These are phyloP conservation scores for Diddensiella santjacobensis DNA, from an alignment of 805 yeast species.

Conservation along the genomic window DNA sequence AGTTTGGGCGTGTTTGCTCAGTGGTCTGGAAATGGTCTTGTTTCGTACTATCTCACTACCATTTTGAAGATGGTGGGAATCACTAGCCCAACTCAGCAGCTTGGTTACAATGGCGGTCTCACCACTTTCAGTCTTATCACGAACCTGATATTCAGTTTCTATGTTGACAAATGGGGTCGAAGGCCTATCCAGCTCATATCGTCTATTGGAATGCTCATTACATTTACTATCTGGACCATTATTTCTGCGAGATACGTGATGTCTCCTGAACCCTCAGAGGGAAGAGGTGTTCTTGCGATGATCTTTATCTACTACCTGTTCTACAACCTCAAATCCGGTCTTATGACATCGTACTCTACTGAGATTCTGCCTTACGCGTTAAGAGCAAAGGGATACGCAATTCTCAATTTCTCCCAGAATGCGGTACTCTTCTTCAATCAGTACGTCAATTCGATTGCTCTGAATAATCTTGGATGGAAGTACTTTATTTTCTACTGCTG, in stretches of 20 bases:
- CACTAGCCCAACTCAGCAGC: conserved; percentile 25
- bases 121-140: too few species aligned
- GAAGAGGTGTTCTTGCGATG: conserved; percentile 35
- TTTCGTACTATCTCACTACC: conserved; percentile 43
- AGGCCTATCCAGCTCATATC: conserved; percentile 6
- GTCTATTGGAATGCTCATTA: conserved; percentile 10
- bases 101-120: not conserved
- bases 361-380: conserved; percentile 79
- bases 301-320: conserved; percentile 66
- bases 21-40: conserved; percentile 11
- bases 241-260: conserved; percentile 12
- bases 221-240: conserved; percentile 10
- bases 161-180: conserved; percentile 14
- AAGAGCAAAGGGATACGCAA: conserved; percentile 79
- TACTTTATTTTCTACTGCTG: conserved; percentile 39
- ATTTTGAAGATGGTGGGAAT: conserved; percentile 53
- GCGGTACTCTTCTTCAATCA: conserved; percentile 25
- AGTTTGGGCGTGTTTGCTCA: conserved; percentile 8
- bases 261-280: not conserved
- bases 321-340: conserved; percentile 90
- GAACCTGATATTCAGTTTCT: conserved; percentile 2
- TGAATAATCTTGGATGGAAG: conserved; percentile 41
- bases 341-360: conserved; percentile 79
- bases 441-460: conserved; percentile 38
- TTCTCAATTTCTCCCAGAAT: not conserved